These are phyloP conservation scores for Pyricularia sp. DNA, from an alignment of 2,329 filamentous ascomycete species.

Conservation along the genomic window DNA sequence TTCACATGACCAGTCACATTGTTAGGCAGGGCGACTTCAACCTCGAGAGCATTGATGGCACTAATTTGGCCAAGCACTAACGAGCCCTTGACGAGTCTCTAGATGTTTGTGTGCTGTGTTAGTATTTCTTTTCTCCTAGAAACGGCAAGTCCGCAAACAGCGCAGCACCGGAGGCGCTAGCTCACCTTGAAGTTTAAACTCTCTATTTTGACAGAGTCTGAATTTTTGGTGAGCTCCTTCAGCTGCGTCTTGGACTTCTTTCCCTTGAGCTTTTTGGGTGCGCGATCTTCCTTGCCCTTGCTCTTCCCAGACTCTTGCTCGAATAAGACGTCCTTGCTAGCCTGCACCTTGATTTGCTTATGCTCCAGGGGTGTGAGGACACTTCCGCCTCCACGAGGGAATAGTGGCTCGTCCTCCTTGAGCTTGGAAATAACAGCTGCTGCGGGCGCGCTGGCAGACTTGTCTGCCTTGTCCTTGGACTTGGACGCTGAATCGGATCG, in stretches of 20 bases:
- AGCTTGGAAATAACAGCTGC: slow-evolving; percentile 33
- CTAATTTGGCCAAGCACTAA: slow-evolving; percentile 81
- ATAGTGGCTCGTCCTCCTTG: slow-evolving; percentile 77
- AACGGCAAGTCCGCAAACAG: not conserved
- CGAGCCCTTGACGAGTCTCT: slow-evolving; percentile 79
- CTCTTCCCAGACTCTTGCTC: slow-evolving; percentile 61
- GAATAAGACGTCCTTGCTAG: slow-evolving; percentile 82
- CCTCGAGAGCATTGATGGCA: slow-evolving; percentile 68
- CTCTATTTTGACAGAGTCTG: slow-evolving; percentile 64
- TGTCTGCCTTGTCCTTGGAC: slow-evolving; percentile 20
- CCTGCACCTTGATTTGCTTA: slow-evolving; percentile 92
- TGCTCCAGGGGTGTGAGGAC: slow-evolving; percentile 88
- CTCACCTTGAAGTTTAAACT: slow-evolving; percentile 80
- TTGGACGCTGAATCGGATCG: slow-evolving; percentile 26
- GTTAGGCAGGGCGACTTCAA: slow-evolving; percentile 81
- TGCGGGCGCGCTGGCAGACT: slow-evolving; percentile 17
- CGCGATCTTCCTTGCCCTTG: slow-evolving; percentile 31
- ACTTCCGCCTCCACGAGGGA: slow-evolving; percentile 86
- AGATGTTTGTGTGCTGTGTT: slow-evolving; percentile 8
- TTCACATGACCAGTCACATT: slow-evolving; percentile 85
- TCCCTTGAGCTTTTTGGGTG: slow-evolving; percentile 44
- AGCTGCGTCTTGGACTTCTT: slow-evolving; percentile 40
- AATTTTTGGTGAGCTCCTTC: slow-evolving; percentile 42
- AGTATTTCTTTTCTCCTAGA: not conserved
- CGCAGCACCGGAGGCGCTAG: not conserved